Percentiles rank a stretch among this genome's conserved stretches.
These are phyloP conservation scores for Sarocladium kiliense DNA, from an alignment of 2,329 filamentous ascomycete species.

Conservation along the genomic window DNA sequence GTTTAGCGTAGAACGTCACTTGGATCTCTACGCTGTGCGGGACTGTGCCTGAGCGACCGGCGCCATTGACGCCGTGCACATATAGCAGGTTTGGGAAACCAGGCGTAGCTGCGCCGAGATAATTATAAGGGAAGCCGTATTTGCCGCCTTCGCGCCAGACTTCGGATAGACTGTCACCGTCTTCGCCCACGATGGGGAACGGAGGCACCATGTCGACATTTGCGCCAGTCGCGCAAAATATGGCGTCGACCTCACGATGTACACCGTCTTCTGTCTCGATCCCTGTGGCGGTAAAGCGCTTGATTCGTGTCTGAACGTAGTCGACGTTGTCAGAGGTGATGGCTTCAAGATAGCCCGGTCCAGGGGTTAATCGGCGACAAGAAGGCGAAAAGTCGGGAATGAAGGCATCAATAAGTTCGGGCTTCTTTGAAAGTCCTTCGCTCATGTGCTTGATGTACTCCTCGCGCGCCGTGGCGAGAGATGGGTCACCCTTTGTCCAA, in stretches of 20 bases:
- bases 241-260: slow-evolving; percentile 41
- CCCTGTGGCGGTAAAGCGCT: slow-evolving; percentile 38
- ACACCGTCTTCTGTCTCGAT: slow-evolving; percentile 41
- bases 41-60: slow-evolving; percentile 58
- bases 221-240: slow-evolving; percentile 51
- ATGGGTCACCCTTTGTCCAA: slow-evolving; percentile 48
- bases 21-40: slow-evolving; percentile 64
- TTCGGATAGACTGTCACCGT: slow-evolving; percentile 37
- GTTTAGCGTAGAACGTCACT: slow-evolving; percentile 58
- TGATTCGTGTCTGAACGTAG: slow-evolving; percentile 40
- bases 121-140: slow-evolving; percentile 62
- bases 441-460: slow-evolving; percentile 48
- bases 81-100: slow-evolving; percentile 65
- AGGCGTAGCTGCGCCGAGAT: slow-evolving; percentile 58
- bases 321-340: slow-evolving; percentile 39
- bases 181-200: slow-evolving; percentile 51
- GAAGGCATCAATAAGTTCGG: slow-evolving; percentile 33
- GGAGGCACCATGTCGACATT: slow-evolving; percentile 36
- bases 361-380: slow-evolving; percentile 43
- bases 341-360: slow-evolving; percentile 40
- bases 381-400: slow-evolving; percentile 43
- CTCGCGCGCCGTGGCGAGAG: slow-evolving; percentile 52
- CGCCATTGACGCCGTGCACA: slow-evolving; percentile 55
- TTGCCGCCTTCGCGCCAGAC: slow-evolving; percentile 40
- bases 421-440: slow-evolving; percentile 17